These are phyloP conservation scores for Colletotrichum sp. DNA, from an alignment of 2,329 filamentous ascomycete species.

Conservation along the genomic window DNA sequence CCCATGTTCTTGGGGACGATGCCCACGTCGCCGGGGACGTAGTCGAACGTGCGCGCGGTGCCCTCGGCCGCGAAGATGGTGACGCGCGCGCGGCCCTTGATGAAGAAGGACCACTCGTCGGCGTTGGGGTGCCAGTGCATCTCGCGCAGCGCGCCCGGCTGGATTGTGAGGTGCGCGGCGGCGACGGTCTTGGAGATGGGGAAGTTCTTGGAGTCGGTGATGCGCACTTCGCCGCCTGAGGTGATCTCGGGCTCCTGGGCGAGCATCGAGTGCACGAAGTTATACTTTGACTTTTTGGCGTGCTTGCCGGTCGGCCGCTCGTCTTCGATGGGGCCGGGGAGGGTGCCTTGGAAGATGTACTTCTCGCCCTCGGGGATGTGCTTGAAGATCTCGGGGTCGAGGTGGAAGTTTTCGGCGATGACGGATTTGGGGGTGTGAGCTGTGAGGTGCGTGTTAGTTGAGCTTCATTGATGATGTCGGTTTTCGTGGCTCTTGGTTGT, in stretches of 20 bases:
- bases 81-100: slow-evolving; percentile 72
- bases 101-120: slow-evolving; percentile 84
- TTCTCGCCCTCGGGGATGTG: slow-evolving; percentile 71
- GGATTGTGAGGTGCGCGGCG: slow-evolving; percentile 73
- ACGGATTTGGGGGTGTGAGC: slow-evolving; percentile 76
- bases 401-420: slow-evolving; percentile 76
- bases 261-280: slow-evolving; percentile 76
- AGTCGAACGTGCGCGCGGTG: slow-evolving; percentile 77
- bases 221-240: slow-evolving; percentile 74
- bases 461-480: background rate
- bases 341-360: slow-evolving; percentile 78
- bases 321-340: slow-evolving; percentile 67
- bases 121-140: slow-evolving; percentile 86
- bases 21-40: slow-evolving; percentile 75
- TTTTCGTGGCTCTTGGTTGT: no score
- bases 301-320: slow-evolving; percentile 66
- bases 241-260: slow-evolving; percentile 70
- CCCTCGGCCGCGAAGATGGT: slow-evolving; percentile 77
- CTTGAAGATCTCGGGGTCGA: slow-evolving; percentile 73
- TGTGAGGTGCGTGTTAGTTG: slow-evolving; percentile 27
- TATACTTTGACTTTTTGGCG: slow-evolving; percentile 70
- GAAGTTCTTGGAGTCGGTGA: slow-evolving; percentile 79
- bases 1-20: slow-evolving; percentile 81
- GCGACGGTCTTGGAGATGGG: slow-evolving; percentile 75
- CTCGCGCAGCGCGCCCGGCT: slow-evolving; percentile 75